These are phyloP conservation scores for Kregervanrija delftensis DNA, from an alignment of 805 yeast genomes.

Conservation along the genomic window DNA sequence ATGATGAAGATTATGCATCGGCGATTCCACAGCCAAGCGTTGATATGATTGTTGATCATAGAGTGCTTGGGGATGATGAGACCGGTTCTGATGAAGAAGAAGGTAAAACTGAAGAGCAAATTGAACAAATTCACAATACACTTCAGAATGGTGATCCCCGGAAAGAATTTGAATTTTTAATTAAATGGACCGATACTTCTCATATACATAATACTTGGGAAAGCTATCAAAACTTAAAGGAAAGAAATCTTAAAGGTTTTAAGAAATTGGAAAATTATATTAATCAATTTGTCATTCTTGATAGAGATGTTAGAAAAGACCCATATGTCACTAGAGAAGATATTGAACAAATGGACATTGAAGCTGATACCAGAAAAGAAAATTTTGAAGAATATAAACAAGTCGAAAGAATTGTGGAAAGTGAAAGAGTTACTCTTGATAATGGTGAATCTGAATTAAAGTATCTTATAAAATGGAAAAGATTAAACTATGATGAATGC, in stretches of 20 bases:
- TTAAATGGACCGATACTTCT: slow-evolving; percentile 84
- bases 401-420: slow-evolving; percentile 85
- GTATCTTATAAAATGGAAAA: slow-evolving; percentile 89
- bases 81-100: slow-evolving; percentile 29
- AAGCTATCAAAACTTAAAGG: slow-evolving; percentile 44
- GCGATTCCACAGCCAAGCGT: slow-evolving; percentile 21
- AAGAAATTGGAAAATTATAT: slow-evolving; percentile 88
- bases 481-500: slow-evolving; percentile 89
- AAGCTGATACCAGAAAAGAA: slow-evolving; percentile 76
- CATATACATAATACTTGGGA: slow-evolving; percentile 98
- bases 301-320: slow-evolving; percentile 70
- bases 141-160: slow-evolving; percentile 39
- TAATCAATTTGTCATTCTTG: slow-evolving; percentile 65
- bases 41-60: slow-evolving; percentile 47
- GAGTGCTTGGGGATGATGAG: slow-evolving; percentile 30
- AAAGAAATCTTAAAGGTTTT: slow-evolving; percentile 53
- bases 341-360: slow-evolving; percentile 88
- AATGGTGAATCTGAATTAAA: slow-evolving; percentile 62
- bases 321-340: slow-evolving; percentile 85
- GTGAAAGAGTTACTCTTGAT: slow-evolving; percentile 61
- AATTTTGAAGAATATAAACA: slow-evolving; percentile 76
- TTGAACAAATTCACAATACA: slow-evolving; percentile 15
- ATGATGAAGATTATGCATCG: slow-evolving; percentile 11
- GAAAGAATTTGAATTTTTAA: slow-evolving; percentile 47
- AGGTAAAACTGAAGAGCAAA: slow-evolving; percentile 18